phyloP scores from a whole-genome alignment of 768 basidiomycete genomes.

The Tulasnella sp. region DNA sequence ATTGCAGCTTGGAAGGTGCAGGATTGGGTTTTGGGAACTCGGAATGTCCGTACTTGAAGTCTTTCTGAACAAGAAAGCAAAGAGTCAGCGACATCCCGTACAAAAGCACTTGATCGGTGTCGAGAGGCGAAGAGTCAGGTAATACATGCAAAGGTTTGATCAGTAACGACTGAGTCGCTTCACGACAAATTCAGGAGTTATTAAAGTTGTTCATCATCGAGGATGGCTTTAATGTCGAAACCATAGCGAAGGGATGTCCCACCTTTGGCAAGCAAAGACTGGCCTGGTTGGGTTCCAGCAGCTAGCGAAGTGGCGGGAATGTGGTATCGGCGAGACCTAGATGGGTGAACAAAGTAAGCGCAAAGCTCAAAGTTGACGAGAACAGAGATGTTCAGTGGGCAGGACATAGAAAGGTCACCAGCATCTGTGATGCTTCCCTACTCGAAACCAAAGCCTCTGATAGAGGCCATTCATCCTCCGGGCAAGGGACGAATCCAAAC shows the following conservation, averaged over 20 bases:
- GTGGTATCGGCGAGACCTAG: too few species aligned
- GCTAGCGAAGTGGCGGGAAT: too few species aligned
- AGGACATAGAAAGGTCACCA: background rate
- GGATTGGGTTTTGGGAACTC: background rate
- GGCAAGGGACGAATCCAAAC: background rate
- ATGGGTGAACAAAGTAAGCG: background rate
- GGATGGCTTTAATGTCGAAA: background rate
- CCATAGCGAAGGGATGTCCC: too few species aligned
- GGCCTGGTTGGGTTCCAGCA: too few species aligned
- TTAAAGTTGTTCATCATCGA: background rate
- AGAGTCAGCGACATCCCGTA: background rate
- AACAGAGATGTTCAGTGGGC: background rate
- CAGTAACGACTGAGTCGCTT: background rate
- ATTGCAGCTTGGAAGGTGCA: background rate
- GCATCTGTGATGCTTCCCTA: background rate
- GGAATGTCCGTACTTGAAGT: too few species aligned
- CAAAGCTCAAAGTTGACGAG: background rate
- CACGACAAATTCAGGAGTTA: background rate
- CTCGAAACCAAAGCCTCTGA: background rate
- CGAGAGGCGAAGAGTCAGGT: background rate
- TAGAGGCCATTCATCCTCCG: background rate
- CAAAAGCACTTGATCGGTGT: background rate
- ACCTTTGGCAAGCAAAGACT: too few species aligned
- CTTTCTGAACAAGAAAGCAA: background rate
- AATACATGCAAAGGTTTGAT: background rate